Evolutionary conservation across 1,284 basidiomycete species (phyloP).

Genomic region (Fistulinella cinereoalba): DNA sequence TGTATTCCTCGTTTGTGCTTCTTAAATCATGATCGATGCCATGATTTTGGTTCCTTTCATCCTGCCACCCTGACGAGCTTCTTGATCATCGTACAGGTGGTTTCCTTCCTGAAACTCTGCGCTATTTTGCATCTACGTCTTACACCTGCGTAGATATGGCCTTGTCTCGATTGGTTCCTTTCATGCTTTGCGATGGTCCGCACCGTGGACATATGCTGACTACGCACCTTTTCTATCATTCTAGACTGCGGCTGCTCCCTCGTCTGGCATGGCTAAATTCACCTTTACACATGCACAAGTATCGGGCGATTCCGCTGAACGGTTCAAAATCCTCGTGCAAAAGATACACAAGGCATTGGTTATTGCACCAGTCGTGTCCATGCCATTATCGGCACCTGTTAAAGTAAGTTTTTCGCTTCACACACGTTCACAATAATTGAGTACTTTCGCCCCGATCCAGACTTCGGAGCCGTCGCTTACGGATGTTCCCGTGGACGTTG

Average conservation of each 20-base stretch:
- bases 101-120: background rate
- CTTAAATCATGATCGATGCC: background rate
- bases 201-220: slow-evolving; percentile 5
- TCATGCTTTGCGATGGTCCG: slow-evolving; percentile 1
- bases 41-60: background rate
- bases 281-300: slow-evolving; percentile 5
- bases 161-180: slow-evolving; percentile 10
- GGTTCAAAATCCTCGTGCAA: slow-evolving; percentile 50
- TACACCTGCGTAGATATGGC: slow-evolving; percentile 14
- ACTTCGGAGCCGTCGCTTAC: slow-evolving; percentile 3
- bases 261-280: slow-evolving; percentile 18
- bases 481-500: background rate
- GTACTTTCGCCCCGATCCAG: slow-evolving; percentile 9
- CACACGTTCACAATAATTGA: background rate
- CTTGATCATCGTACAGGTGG: background rate
- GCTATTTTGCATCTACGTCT: background rate
- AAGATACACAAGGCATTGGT: slow-evolving; percentile 53
- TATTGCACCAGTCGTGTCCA: slow-evolving; percentile 51
- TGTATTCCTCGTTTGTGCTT: slow-evolving; percentile 6
- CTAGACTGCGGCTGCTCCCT: slow-evolving; percentile 7
- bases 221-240: slow-evolving; percentile 7
- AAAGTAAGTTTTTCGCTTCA: slow-evolving; percentile 7
- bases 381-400: slow-evolving; percentile 16
- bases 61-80: background rate
- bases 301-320: slow-evolving; percentile 20